These are phyloP conservation scores for Lentinula sp. DNA, from an alignment of 768 basidiomycete genomes.

Conservation along the genomic window DNA sequence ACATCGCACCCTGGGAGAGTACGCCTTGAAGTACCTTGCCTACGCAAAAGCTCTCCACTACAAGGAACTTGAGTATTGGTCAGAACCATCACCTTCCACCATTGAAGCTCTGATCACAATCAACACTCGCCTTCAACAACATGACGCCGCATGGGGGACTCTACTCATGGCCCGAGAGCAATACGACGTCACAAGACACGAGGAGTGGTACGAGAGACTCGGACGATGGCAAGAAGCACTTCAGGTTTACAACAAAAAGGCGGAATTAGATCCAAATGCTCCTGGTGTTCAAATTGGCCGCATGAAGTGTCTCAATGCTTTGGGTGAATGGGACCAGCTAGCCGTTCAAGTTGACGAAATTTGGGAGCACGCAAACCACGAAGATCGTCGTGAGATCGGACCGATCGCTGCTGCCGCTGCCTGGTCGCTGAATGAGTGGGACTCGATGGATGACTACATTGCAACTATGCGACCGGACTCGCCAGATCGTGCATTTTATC, in stretches of 20 bases:
- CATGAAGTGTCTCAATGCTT: slow-evolving; percentile 93
- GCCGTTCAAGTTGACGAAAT: slow-evolving; percentile 80
- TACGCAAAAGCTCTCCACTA: slow-evolving; percentile 98
- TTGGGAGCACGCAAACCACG: slow-evolving; percentile 78
- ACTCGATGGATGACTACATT: slow-evolving; percentile 97
- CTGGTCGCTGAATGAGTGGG: slow-evolving; percentile 97
- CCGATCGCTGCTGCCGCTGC: slow-evolving; percentile 97
- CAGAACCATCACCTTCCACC: slow-evolving; percentile 83
- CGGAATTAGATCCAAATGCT: slow-evolving; percentile 65
- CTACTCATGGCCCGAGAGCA: slow-evolving; percentile 85
- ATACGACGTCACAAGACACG: slow-evolving; percentile 87
- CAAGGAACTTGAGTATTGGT: slow-evolving; percentile 96
- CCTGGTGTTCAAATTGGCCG: slow-evolving; percentile 80
- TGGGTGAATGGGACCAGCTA: slow-evolving; percentile 96
- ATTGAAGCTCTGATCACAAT: slow-evolving; percentile 94
- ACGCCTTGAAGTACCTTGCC: slow-evolving; percentile 88
- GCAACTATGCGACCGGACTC: slow-evolving; percentile 89
- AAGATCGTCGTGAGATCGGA: slow-evolving; percentile 86
- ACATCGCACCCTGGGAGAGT: slow-evolving; percentile 87
- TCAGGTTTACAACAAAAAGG: slow-evolving; percentile 75
- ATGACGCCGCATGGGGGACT: slow-evolving; percentile 97
- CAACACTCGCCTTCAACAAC: slow-evolving; percentile 94
- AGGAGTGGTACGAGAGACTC: slow-evolving; percentile 97
- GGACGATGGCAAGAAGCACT: slow-evolving; percentile 96
- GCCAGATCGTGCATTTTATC: slow-evolving; percentile 91